Evolutionary conservation across 2,329 filamentous ascomycete genomes (phyloP).

Genomic region (Aciculosporium take): DNA sequence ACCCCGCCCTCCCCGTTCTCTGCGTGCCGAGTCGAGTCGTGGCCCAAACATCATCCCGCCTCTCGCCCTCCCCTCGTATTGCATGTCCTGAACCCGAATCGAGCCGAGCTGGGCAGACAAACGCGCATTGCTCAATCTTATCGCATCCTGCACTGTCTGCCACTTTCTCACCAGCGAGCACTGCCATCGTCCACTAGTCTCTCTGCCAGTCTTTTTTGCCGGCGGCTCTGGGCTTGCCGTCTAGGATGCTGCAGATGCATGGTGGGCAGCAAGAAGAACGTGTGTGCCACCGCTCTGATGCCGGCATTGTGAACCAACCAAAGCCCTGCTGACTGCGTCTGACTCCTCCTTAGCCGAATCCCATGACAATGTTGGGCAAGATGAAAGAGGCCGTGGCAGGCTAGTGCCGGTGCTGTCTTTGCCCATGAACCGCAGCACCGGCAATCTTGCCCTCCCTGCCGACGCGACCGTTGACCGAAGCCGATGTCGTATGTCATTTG

Average conservation of each 20-base stretch:
- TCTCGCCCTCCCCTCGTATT: slow-evolving; percentile 1
- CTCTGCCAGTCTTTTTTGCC: slow-evolving; percentile 4
- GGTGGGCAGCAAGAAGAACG: slow-evolving; percentile 27
- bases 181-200: slow-evolving; percentile 11
- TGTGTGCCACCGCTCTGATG: slow-evolving; percentile 13
- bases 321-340: slow-evolving; percentile 9
- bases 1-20: neutral
- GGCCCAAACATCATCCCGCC: neutral
- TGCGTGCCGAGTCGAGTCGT: neutral
- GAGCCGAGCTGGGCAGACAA: slow-evolving; percentile 1
- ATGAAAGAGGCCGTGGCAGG: slow-evolving; percentile 29
- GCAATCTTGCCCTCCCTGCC: slow-evolving; percentile 38
- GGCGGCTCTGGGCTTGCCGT: slow-evolving; percentile 13
- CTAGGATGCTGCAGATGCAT: slow-evolving; percentile 31
- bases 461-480: slow-evolving; percentile 39
- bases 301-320: neutral
- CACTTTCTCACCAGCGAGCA: neutral
- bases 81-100: neutral
- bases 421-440: slow-evolving; percentile 52
- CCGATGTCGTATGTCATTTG: slow-evolving; percentile 62
- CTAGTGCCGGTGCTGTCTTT: slow-evolving; percentile 35
- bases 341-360: slow-evolving; percentile 14
- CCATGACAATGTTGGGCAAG: slow-evolving; percentile 19
- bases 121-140: neutral
- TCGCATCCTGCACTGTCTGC: neutral